A percentile compares a stretch with the other conserved stretches of the same genome.
phyloP scores from a whole-genome alignment of 2,329 filamentous ascomycete genomes.

The Fusarium sp. region DNA sequence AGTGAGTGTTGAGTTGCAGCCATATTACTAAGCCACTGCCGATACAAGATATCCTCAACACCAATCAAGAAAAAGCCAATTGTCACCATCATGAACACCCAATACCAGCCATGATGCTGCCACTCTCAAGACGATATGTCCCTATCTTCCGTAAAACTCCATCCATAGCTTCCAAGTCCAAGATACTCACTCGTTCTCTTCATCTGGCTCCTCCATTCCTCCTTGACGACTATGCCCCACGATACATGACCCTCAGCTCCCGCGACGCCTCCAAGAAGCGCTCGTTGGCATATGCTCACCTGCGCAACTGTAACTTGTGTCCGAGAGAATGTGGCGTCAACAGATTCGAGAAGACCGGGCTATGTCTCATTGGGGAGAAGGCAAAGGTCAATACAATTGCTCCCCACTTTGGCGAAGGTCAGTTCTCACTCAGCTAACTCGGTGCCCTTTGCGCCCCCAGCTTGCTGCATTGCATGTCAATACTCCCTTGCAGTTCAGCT shows the following conservation, averaged over 20 bases:
- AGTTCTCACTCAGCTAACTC: slow-evolving; percentile 43
- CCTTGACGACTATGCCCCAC: slow-evolving; percentile 79
- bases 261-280: slow-evolving; percentile 80
- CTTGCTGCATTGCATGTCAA: neutral
- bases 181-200: slow-evolving; percentile 50
- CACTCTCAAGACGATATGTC: slow-evolving; percentile 24
- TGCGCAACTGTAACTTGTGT: slow-evolving; percentile 85
- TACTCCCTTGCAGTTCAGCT: slow-evolving; percentile 29
- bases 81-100: slow-evolving; percentile 38
- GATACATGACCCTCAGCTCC: slow-evolving; percentile 77
- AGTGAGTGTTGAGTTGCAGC: neutral
- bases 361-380: slow-evolving; percentile 81
- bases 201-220: slow-evolving; percentile 76
- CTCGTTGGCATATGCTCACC: slow-evolving; percentile 78
- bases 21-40: slow-evolving; percentile 29
- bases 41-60: slow-evolving; percentile 22
- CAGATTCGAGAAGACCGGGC: slow-evolving; percentile 81
- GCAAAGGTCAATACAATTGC: slow-evolving; percentile 88
- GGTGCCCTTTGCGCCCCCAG: neutral
- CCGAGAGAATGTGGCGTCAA: slow-evolving; percentile 83
- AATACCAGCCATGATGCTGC: slow-evolving; percentile 32
- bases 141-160: neutral
- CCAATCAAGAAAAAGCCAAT: slow-evolving; percentile 45
- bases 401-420: slow-evolving; percentile 84
- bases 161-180: slow-evolving; percentile 8